A percentile compares a stretch with the other conserved stretches of the same genome.
Evolutionary conservation across 176 grass and related monocot genomes (phyloP).

Genomic region (Hordeum marinum): DNA sequence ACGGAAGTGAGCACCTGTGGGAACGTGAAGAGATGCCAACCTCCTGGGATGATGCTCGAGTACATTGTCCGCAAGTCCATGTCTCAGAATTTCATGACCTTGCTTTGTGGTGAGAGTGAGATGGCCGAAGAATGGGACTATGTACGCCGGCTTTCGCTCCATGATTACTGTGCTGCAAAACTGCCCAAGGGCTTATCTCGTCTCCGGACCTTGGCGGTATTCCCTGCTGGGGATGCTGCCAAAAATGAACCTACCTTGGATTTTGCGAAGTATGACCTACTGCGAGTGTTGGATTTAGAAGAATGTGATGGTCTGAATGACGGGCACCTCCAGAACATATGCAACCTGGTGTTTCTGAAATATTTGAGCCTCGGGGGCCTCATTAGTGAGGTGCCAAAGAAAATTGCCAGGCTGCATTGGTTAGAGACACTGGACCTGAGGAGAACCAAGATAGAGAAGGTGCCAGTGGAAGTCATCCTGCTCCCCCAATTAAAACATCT

Average conservation of each 20-base stretch:
- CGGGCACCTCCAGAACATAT: not conserved
- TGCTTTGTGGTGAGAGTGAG: no score
- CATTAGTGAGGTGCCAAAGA: not conserved
- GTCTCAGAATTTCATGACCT: no score
- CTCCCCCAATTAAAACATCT: not conserved
- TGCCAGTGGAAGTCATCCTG: not conserved
- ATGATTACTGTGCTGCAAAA: no score
- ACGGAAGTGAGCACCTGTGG: no score
- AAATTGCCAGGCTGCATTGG: not conserved
- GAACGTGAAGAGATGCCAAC: no score
- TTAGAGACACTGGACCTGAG: not conserved
- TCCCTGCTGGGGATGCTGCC: not conserved
- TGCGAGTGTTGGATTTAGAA: not conserved
- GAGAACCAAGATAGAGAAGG: not conserved
- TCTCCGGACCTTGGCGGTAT: not conserved
- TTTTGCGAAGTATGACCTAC: not conserved
- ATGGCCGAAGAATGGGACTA: no score
- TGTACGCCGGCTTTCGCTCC: no score
- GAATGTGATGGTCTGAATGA: not conserved
- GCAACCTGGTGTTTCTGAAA: not conserved
- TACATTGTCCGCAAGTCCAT: no score
- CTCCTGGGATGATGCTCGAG: no score
- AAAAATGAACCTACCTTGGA: not conserved
- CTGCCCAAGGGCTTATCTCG: no score
- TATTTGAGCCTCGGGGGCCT: not conserved